These are phyloP conservation scores for Geotrichum australiense DNA, from an alignment of 1,139 yeast genomes.

Conservation along the genomic window DNA sequence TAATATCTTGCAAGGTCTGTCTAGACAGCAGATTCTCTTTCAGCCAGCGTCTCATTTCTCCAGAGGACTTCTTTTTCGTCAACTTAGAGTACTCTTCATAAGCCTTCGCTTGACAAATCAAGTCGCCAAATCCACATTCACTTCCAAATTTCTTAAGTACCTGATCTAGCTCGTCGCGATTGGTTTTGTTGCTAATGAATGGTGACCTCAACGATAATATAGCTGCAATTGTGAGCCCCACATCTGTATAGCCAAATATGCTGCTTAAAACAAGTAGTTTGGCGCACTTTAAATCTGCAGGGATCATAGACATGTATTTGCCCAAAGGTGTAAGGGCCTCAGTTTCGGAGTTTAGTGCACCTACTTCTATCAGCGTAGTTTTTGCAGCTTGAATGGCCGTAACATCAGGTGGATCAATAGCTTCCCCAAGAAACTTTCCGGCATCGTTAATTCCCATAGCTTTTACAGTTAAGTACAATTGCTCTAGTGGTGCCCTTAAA, in stretches of 20 bases:
- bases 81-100: conserved; percentile 43
- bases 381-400: conserved; percentile 58
- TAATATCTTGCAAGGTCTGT: conserved; percentile 61
- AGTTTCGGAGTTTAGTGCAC: conserved; percentile 46
- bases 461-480: conserved; percentile 72
- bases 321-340: conserved; percentile 63
- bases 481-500: conserved; percentile 72
- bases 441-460: conserved; percentile 82
- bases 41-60: conserved; percentile 44
- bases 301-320: conserved; percentile 69
- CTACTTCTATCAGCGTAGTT: conserved; percentile 56
- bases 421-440: conserved; percentile 57
- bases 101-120: conserved; percentile 56
- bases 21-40: conserved; percentile 57
- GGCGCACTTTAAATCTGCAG: conserved; percentile 81
- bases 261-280: conserved; percentile 73
- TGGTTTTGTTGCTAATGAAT: conserved; percentile 54
- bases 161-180: conserved; percentile 54
- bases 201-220: conserved; percentile 69
- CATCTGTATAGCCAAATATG: conserved; percentile 75
- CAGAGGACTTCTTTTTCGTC: conserved; percentile 21
- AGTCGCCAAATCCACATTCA: conserved; percentile 52
- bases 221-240: conserved; percentile 69
- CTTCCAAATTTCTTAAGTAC: conserved; percentile 38
- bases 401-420: conserved; percentile 73